Conservation (phyloP, 805 yeast genomes). For the Suhomyces sp. region DNA sequence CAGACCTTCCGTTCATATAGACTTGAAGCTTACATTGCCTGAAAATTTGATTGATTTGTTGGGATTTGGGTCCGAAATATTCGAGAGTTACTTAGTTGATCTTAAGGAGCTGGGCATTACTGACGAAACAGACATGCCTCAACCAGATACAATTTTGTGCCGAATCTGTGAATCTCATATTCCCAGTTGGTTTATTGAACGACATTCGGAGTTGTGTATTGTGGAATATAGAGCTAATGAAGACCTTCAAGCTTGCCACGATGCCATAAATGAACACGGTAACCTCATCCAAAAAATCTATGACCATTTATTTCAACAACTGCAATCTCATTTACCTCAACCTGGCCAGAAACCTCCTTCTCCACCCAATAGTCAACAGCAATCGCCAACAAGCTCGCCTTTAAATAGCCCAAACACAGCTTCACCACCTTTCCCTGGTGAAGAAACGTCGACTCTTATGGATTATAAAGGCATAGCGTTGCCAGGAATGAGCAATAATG, state of each 20-base stretch:
- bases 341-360: slow-evolving; percentile 12
- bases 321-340: slow-evolving; percentile 12
- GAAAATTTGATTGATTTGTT: slow-evolving; percentile 63
- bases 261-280: slow-evolving; percentile 68
- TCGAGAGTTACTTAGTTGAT: slow-evolving; percentile 66
- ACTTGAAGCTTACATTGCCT: slow-evolving; percentile 68
- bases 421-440: slow-evolving; percentile 5
- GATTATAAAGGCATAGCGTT: slow-evolving; percentile 62
- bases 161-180: slow-evolving; percentile 86
- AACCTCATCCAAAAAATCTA: slow-evolving; percentile 45
- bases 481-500: slow-evolving; percentile 22
- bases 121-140: slow-evolving; percentile 64
- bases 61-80: slow-evolving; percentile 87
- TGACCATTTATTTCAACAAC: slow-evolving; percentile 34
- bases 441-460: slow-evolving; percentile 11
- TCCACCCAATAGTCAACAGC: slow-evolving; percentile 22
- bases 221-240: slow-evolving; percentile 83
- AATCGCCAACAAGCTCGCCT: slow-evolving; percentile 16
- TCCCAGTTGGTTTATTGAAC: slow-evolving; percentile 97
- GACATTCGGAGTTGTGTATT: slow-evolving; percentile 83
- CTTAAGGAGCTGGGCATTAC: slow-evolving; percentile 63
- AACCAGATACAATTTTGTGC: slow-evolving; percentile 81
- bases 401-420: slow-evolving; percentile 4
- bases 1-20: slow-evolving; percentile 67
- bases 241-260: slow-evolving; percentile 72